Evolutionary conservation across 306 rosid species (phyloP), one percentile per base, ranked within the genome.

Genomic region (Oemleria cerasiformis): DNA sequence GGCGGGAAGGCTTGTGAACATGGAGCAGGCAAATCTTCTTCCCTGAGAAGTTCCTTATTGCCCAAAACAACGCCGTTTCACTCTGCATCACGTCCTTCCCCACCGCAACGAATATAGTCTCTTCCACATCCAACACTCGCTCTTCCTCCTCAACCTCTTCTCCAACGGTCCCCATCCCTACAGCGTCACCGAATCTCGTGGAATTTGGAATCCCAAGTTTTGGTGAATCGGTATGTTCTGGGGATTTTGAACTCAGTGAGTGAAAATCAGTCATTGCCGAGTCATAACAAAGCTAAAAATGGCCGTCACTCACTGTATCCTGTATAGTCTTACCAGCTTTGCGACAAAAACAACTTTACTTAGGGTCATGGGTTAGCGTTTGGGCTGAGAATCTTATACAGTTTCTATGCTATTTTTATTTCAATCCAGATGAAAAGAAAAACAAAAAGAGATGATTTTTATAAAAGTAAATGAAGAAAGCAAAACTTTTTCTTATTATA

Each of bases 61-160:
- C 79, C 97, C 98, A 93, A 60, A 79, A 67, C 73, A 93, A 78
- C 67, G 84, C 65, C 45, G 80, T 68, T 43, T 76, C 55, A 68
- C 77, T 82, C 80, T 83, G 84, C 61, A 80, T 73, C 5, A 72
- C 72, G 72, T 77, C 77, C 66, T 67, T 81, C 51, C 97, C 96
- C 54, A 93, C 97, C 4, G 96, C 98, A 67, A 93, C 96, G 50
- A 81, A 84, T 62, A 91, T 78, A 63, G 92, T 83, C 65, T 89
- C 84, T 25, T 77, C 86, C 75, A 77, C 82, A 64, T 77, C 85
- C 57, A 85, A 75, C 54, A 68, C 71, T 34, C 48, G 64, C 68
- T 42, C 85, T 60, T 57, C 89, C 66, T 51, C 86, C 17, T 45
- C 63, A 44, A 30, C 36, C 36, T 45, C 64, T 55, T 38, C 84